These are phyloP conservation scores for Penicillium crystallinum DNA, from an alignment of 495 filamentous ascomycete genomes.

Conservation along the genomic window DNA sequence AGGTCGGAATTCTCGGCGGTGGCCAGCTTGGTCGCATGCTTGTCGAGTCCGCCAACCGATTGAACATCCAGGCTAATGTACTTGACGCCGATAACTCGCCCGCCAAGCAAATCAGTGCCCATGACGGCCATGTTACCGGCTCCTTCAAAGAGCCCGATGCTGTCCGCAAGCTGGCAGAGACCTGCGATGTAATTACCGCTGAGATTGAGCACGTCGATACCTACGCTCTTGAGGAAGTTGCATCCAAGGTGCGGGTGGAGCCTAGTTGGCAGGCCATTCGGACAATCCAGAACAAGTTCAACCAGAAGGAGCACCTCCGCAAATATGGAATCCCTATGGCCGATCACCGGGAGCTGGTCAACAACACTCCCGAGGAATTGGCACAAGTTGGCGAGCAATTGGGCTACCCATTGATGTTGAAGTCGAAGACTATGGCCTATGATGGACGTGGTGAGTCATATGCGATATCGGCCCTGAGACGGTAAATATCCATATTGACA, in stretches of 20 bases:
- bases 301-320: conserved; percentile 79
- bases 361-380: conserved; percentile 52
- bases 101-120: conserved; percentile 85
- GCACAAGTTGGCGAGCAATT: conserved; percentile 57
- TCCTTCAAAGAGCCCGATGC: conserved; percentile 77
- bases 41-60: conserved; percentile 80
- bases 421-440: conserved; percentile 87
- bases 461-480: background rate
- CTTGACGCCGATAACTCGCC: conserved; percentile 76
- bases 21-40: conserved; percentile 95
- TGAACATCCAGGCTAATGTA: conserved; percentile 74
- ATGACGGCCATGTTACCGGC: conserved; percentile 68
- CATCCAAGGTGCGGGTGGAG: conserved; percentile 60
- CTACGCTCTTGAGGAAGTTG: conserved; percentile 79
- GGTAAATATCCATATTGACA: conserved; percentile 1
- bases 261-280: conserved; percentile 86
- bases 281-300: conserved; percentile 93
- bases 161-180: conserved; percentile 68
- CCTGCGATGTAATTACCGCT: conserved; percentile 84
- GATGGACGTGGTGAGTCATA: conserved; percentile 65
- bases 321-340: conserved; percentile 65
- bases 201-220: conserved; percentile 98
- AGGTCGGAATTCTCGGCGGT: conserved; percentile 64
- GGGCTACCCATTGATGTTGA: conserved; percentile 91
- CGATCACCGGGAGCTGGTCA: conserved; percentile 56